Base-by-base conservation (phyloP, 352 stramenopile species). In the Phytophthora citricola region DNA sequence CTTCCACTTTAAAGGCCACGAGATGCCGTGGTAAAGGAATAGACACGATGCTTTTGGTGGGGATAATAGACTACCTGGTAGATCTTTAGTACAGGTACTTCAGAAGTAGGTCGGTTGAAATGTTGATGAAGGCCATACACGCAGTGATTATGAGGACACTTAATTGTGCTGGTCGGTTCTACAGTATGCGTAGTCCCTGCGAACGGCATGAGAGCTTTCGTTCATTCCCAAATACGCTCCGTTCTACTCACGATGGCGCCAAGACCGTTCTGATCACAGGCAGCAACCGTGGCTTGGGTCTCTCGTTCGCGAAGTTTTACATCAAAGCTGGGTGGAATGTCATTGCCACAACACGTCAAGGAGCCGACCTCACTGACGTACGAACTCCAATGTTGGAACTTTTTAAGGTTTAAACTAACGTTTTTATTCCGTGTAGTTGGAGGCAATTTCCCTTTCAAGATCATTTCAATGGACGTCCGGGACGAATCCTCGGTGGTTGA, bases 191-290 rank as follows among this genome's bases (percentile, higher is more conserved):
- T 20, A 20, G 17, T 20, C 17, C 17, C 17, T 20, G 17, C 17
- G 17, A 20, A 20, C 17, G 17, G 17, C 17, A 20, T 20, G 17
- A 29, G 41, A 29, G 41, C 41, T 47, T 6, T 11, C 41, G 17
- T 20, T 20, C 44, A 51, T 51, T 51, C 22, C 8, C 34, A 20
- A 36, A 51, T 8, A 17, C 17, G 17, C 17, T 20, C 17, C 17
- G 17, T 20, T 20, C 17, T 20, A n/a, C 20, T 36, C 27, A 31
- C 27, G 5, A 31, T 31, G 27, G 27, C 27, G 3, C 27, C 14
- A 76, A 77, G 54, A 75, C 68, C 12, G 69, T 78, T 40, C 27
- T 79, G 24, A 83, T 78, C 64, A 80, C 74, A 5, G 74, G 71
- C 38, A 58, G 52, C 48, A 77, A 58, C 47, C 66, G 75, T 29